Base-by-base conservation (phyloP, 371 early-diverging fungal genomes). In the Cokeromyces recurvatus region DNA sequence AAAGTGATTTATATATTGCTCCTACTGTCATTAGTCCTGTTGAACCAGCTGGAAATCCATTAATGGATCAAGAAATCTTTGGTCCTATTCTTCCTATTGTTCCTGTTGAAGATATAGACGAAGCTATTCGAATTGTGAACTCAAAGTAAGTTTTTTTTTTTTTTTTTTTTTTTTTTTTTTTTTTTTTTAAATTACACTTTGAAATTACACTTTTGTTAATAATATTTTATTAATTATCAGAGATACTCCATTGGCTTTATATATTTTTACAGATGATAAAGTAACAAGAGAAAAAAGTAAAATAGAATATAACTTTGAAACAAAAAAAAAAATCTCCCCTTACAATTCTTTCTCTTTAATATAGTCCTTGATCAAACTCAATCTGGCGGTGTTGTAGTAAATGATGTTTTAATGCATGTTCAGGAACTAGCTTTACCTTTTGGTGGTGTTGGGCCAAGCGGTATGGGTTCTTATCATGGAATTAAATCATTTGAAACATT, bases 21-120 rank as follows among this genome's bases (percentile, higher is more conserved):
- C 89, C 89, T 9, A 85, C 85, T 3, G 43, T 89, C 10, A 66
- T 91, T 4, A 52, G 64, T 15, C 68, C 81, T n/a, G 78, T 88
- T 11, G 51, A 62, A 14, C 34, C 67, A 8, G 51, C 72, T 14
- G 73, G 77, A 23, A 66, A 61, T 51, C 51, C 59, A 12, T 52
- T 90, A 44, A 87, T 91, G 89, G 51, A 73, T 27, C 79, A 84
- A 20, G 91, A 89, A 50, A 75, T 89, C 25, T 89, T 89, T 62
- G 88, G 85, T n/a, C 97, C 97, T 3, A 64, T 95, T 27, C 67
- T 97, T 45, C 94, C 93, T 4, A 73, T 95, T 53, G 64, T 97
- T 20, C 77, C 81, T 25, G 78, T 85, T 27, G 79, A 85, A 11
- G 74, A 77, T 45, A 58, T 89, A 20, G 81, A 92, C 3, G 91